These are phyloP conservation scores for Aspergillus ochraceoroseus DNA, from an alignment of 2,329 filamentous ascomycete genomes.

Conservation along the genomic window DNA sequence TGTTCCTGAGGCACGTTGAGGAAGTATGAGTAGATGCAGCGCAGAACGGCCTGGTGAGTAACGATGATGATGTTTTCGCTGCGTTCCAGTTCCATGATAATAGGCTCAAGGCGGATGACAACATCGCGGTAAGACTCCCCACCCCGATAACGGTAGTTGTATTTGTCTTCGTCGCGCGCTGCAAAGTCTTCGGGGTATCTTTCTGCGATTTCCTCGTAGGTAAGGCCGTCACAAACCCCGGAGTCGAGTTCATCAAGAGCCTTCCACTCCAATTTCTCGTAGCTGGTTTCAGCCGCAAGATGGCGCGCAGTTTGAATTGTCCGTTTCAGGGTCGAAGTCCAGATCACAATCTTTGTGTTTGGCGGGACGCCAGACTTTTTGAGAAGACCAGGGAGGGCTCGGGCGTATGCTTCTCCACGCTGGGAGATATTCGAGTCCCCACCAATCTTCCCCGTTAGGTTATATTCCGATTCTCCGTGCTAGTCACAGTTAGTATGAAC, in stretches of 20 bases:
- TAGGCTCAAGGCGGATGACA: constrained; percentile 93
- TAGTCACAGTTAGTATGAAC: too few relatives aligned
- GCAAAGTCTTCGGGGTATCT: constrained; percentile 90
- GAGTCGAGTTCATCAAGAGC: constrained; percentile 95
- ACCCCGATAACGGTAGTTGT: constrained; percentile 97
- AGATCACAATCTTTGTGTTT: constrained; percentile 61
- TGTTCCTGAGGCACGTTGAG: constrained; percentile 93
- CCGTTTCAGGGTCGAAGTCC: constrained; percentile 71
- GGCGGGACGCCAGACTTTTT: constrained; percentile 75
- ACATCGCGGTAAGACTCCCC: constrained; percentile 96
- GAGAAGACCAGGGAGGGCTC: constrained; percentile 76
- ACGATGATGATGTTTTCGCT: constrained; percentile 97
- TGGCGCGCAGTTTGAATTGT: constrained; percentile 89
- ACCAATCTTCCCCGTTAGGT: constrained; percentile 83
- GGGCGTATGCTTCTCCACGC: constrained; percentile 81
- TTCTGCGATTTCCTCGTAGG: constrained; percentile 90
- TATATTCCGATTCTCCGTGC: constrained; percentile 94
- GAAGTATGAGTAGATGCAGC: constrained; percentile 98
- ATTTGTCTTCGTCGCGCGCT: constrained; percentile 95
- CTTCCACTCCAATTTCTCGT: constrained; percentile 98
- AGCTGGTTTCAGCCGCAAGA: constrained; percentile 62
- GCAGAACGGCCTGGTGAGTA: constrained; percentile 91
- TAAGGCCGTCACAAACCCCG: constrained; percentile 92
- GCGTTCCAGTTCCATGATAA: constrained; percentile 98
- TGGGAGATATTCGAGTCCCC: constrained; percentile 83